phyloP scores from a whole-genome alignment of 2,329 filamentous ascomycete genomes.

The Alternaria burnsii region DNA sequence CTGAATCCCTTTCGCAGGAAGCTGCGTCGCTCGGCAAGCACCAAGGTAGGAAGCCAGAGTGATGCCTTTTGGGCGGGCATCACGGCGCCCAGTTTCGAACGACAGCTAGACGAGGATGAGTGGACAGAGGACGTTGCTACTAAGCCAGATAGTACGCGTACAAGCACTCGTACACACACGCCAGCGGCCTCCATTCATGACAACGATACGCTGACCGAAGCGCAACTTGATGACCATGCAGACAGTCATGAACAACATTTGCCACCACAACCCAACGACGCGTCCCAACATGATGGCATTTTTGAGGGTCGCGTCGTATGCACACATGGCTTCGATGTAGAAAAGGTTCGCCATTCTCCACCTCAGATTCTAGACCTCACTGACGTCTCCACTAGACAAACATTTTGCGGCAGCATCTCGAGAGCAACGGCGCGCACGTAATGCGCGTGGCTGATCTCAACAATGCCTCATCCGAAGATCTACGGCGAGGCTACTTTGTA shows the following conservation, averaged over 20 bases:
- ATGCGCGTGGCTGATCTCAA: slow-evolving; percentile 38
- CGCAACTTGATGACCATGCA: slow-evolving; percentile 30
- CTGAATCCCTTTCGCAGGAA: slow-evolving; percentile 71
- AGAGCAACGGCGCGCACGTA: slow-evolving; percentile 48
- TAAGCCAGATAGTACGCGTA: slow-evolving; percentile 31
- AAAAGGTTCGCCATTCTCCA: slow-evolving; percentile 46
- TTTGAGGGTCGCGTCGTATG: slow-evolving; percentile 55
- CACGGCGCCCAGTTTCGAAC: slow-evolving; percentile 57
- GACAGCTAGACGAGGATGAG: slow-evolving; percentile 38
- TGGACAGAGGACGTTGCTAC: slow-evolving; percentile 44
- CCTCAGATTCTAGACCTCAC: slow-evolving; percentile 16
- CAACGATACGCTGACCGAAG: slow-evolving; percentile 18
- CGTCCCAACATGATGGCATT: slow-evolving; percentile 54
- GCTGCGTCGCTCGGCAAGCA: slow-evolving; percentile 85
- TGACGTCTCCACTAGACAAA: slow-evolving; percentile 41
- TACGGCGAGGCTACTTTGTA: slow-evolving; percentile 51
- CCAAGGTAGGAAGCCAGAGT: slow-evolving; percentile 80
- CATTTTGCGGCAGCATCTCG: slow-evolving; percentile 45
- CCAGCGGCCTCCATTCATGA: slow-evolving; percentile 12
- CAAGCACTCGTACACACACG: slow-evolving; percentile 21
- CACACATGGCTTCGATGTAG: slow-evolving; percentile 54
- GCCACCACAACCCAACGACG: slow-evolving; percentile 33
- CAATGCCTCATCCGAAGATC: slow-evolving; percentile 34
- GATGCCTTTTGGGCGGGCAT: slow-evolving; percentile 93
- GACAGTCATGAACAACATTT: slow-evolving; percentile 11